Conservation (phyloP, 352 stramenopile genomes). For the Globisporangium camurandrum region DNA sequence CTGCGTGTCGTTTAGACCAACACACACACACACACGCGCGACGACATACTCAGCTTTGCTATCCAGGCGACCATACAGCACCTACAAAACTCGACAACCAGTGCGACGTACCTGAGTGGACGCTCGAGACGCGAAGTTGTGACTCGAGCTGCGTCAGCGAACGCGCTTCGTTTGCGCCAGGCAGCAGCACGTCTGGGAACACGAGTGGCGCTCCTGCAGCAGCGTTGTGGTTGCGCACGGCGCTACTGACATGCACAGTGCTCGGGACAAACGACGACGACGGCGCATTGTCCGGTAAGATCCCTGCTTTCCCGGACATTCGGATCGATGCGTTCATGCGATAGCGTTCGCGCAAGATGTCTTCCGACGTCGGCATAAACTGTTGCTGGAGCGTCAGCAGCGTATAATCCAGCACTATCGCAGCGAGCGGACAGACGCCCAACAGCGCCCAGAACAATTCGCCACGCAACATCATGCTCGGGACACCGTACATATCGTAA, state of each 20-base stretch:
- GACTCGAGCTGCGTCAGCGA: slow-evolving; percentile 7
- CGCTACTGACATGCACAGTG: neutral
- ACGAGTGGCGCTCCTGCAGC: slow-evolving; percentile 6
- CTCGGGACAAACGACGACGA: neutral
- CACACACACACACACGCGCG: neutral
- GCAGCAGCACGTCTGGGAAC: neutral
- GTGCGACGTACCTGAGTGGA: slow-evolving; percentile 7
- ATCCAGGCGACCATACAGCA: too few species aligned
- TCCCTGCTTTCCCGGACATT: slow-evolving; percentile 11
- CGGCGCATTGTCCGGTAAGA: slow-evolving; percentile 4
- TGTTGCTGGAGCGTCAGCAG: slow-evolving; percentile 34
- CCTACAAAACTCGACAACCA: neutral
- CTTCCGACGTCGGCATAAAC: slow-evolving; percentile 37
- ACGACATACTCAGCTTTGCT: neutral
- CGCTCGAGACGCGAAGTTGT: slow-evolving; percentile 4
- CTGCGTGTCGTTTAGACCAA: slow-evolving; percentile 6
- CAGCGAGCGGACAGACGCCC: slow-evolving; percentile 36
- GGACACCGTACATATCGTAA: slow-evolving; percentile 58
- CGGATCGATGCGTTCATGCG: slow-evolving; percentile 13
- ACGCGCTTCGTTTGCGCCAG: neutral
- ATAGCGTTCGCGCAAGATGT: slow-evolving; percentile 55
- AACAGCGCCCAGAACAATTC: slow-evolving; percentile 53
- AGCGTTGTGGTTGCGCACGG: neutral
- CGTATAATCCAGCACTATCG: slow-evolving; percentile 36
- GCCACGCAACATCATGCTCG: slow-evolving; percentile 26